phyloP scores from a whole-genome alignment of 148 eudicot species.

The Nepenthes gracilis region DNA sequence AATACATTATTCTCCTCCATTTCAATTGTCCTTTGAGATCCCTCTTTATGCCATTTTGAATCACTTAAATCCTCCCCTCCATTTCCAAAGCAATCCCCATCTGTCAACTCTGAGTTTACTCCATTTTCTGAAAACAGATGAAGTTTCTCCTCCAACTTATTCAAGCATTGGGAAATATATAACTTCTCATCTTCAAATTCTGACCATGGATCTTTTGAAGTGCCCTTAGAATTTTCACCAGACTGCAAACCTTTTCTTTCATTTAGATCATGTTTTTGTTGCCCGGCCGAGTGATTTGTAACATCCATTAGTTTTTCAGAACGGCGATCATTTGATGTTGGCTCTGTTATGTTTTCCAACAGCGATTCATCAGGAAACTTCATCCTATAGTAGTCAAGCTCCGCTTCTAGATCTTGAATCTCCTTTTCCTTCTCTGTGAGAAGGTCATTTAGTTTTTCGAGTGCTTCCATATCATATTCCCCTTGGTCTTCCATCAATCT shows the following conservation, averaged over 20 bases:
- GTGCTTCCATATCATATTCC: conserved; percentile 77
- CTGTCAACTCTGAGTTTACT: conserved; percentile 7
- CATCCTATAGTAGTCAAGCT: conserved; percentile 42
- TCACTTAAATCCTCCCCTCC: conserved; percentile 7
- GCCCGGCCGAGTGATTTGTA: too few relatives aligned
- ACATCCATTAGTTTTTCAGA: neutral
- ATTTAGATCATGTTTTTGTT: neutral
- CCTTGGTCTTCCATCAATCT: conserved; percentile 99
- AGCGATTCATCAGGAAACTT: conserved; percentile 25
- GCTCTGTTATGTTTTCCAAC: conserved; percentile 17
- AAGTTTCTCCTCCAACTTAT: conserved; percentile 44
- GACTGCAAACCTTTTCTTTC: neutral
- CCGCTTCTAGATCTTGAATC: conserved; percentile 67
- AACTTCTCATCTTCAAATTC: conserved; percentile 39
- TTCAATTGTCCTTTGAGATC: conserved; percentile 13
- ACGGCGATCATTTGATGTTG: conserved; percentile 12
- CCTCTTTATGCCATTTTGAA: conserved; percentile 10
- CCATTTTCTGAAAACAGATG: conserved; percentile 15
- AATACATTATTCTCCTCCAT: conserved; percentile 6
- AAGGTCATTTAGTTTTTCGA: conserved; percentile 61
- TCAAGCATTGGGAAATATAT: conserved; percentile 26
- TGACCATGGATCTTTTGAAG: conserved; percentile 14
- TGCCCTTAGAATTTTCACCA: neutral
- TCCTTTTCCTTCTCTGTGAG: conserved; percentile 70
- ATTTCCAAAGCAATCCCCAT: conserved; percentile 11